phyloP scores from a whole-genome alignment of 169 alveolate genomes.

The Plasmodium sp. region DNA sequence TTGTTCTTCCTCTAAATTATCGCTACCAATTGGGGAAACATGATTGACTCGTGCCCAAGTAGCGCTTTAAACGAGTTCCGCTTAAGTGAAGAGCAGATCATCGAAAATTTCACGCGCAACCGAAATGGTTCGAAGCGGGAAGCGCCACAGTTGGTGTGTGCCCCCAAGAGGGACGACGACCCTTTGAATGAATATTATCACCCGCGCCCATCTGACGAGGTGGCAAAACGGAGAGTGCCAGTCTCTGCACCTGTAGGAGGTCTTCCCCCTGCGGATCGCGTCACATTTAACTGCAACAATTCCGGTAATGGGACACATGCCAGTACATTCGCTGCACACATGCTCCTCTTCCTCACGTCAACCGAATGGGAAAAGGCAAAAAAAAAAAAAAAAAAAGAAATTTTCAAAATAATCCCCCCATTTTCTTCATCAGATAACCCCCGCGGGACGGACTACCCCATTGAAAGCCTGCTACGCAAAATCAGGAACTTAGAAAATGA shows the following conservation, averaged over 20 bases:
- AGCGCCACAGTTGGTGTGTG: neutral
- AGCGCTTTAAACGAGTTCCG: slow-evolving; percentile 32
- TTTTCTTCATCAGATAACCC: neutral
- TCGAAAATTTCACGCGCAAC: slow-evolving; percentile 21
- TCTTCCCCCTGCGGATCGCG: neutral
- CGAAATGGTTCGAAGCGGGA: slow-evolving; percentile 4
- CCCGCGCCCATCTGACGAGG: neutral
- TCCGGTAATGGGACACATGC: neutral
- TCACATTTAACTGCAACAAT: neutral
- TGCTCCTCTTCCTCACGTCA: neutral
- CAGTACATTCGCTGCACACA: neutral
- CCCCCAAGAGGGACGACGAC: neutral
- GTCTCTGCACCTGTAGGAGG: neutral
- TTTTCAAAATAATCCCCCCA: neutral
- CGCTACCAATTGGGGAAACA: neutral
- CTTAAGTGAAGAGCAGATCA: slow-evolving; percentile 51
- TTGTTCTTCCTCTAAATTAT: neutral
- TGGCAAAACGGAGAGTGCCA: neutral
- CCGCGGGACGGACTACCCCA: neutral
- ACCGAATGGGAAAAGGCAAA: neutral
- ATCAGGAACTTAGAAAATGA: slow-evolving; percentile 62
- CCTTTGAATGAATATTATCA: neutral
- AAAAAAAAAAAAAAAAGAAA: neutral
- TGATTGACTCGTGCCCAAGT: slow-evolving; percentile 36
- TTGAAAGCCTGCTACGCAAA: slow-evolving; percentile 44